Percentiles rank a stretch among this genome's conserved stretches.
Conservation (phyloP, 2,329 filamentous ascomycete genomes). For the Aspergillus quadrilineatus region DNA sequence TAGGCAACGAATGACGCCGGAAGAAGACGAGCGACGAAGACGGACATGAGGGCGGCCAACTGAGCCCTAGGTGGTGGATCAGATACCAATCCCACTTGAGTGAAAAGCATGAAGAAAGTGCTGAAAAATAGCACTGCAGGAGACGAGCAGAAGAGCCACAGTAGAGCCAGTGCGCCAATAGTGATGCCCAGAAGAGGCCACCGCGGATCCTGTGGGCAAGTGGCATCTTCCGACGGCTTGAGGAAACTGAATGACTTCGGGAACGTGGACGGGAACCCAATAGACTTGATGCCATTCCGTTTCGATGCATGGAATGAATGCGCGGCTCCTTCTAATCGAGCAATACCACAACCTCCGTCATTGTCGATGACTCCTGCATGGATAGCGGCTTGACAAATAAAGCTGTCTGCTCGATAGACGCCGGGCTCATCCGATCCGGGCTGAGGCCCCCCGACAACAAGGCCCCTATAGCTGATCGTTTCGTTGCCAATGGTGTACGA, state of each 20-base stretch:
- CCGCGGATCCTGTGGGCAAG: conserved; percentile 71
- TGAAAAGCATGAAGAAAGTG: conserved; percentile 78
- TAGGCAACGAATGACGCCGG: conserved; percentile 85
- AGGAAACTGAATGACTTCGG: conserved; percentile 82
- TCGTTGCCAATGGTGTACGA: conserved; percentile 54
- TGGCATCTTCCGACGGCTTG: conserved; percentile 51
- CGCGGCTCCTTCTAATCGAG: conserved; percentile 69
- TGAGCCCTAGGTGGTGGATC: conserved; percentile 73
- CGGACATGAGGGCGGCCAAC: conserved; percentile 71
- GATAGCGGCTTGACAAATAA: conserved; percentile 80
- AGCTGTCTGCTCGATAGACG: conserved; percentile 84
- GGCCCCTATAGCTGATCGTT: conserved; percentile 51
- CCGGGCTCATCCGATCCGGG: conserved; percentile 44
- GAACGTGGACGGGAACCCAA: conserved; percentile 83
- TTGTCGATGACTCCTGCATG: conserved; percentile 77
- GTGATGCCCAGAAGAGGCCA: conserved; percentile 85
- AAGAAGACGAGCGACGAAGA: conserved; percentile 75
- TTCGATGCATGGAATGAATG: conserved; percentile 63
- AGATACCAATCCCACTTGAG: conserved; percentile 84
- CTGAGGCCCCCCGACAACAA: conserved; percentile 53
- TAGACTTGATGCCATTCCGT: conserved; percentile 72
- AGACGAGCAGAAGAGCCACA: conserved; percentile 80
- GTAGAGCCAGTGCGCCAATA: conserved; percentile 70
- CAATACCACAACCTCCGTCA: conserved; percentile 77
- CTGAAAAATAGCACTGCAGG: conserved; percentile 81